These are phyloP conservation scores for Wickerhamiella dianesei DNA, from an alignment of 805 yeast species.

Conservation along the genomic window DNA sequence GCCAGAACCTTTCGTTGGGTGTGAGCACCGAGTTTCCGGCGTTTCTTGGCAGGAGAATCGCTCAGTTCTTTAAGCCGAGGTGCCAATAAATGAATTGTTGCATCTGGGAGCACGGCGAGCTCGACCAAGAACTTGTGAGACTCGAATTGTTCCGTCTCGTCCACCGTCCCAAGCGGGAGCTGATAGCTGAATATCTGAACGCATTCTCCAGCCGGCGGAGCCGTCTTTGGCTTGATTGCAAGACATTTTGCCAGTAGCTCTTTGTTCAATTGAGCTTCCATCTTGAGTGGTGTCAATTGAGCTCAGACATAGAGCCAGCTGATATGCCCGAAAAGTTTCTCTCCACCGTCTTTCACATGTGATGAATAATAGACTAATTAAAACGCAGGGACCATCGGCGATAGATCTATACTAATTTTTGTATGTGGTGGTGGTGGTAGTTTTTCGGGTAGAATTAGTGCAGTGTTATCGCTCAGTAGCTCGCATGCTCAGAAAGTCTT, in stretches of 20 bases:
- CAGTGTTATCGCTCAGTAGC: too few species aligned
- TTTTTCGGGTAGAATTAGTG: too few species aligned
- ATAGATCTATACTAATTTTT: too few species aligned
- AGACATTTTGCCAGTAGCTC: neutral
- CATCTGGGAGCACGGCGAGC: neutral
- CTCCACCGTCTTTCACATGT: neutral
- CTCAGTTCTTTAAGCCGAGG: neutral
- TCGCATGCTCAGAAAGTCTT: too few species aligned
- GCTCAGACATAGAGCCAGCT: neutral
- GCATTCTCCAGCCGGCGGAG: neutral
- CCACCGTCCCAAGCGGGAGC: neutral
- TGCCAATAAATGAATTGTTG: neutral
- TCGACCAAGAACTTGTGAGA: neutral
- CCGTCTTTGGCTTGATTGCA: neutral
- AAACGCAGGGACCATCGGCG: too few species aligned
- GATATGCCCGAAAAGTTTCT: too few species aligned
- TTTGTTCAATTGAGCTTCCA: neutral
- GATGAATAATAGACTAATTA: neutral
- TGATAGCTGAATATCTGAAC: neutral
- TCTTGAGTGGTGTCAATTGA: neutral
- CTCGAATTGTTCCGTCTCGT: neutral
- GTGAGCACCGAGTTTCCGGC: neutral
- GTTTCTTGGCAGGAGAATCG: neutral
- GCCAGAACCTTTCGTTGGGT: neutral
- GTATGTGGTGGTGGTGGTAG: too few species aligned